These are phyloP conservation scores for Streptanthus diversifolius DNA, from an alignment of 345 rosid genomes.

Conservation along the genomic window DNA sequence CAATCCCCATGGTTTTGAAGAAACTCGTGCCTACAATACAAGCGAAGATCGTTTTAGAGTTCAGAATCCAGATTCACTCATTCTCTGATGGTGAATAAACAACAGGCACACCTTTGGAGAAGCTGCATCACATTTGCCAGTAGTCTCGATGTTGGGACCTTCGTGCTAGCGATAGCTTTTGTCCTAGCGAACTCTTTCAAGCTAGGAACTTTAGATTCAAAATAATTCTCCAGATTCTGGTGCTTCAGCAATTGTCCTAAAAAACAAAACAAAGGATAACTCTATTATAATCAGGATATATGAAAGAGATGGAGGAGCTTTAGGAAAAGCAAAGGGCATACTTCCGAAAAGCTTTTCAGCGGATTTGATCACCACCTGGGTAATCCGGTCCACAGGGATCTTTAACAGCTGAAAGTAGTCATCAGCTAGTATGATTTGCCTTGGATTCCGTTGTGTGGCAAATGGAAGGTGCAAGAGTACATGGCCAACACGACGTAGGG, in stretches of 20 bases:
- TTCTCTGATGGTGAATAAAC: conserved; percentile 16
- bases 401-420: conserved; percentile 78
- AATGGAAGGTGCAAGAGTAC: conserved; percentile 85
- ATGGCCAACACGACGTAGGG: conserved; percentile 80
- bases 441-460: conserved; percentile 71
- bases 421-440: conserved; percentile 85
- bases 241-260: conserved; percentile 84
- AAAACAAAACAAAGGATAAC: conserved; percentile 12
- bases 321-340: conserved; percentile 42
- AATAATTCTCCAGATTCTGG: conserved; percentile 55
- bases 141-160: conserved; percentile 48
- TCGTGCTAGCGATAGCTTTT: conserved; percentile 47
- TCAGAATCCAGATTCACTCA: conserved; percentile 2
- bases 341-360: conserved; percentile 91
- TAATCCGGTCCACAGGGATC: conserved; percentile 62
- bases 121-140: conserved; percentile 61
- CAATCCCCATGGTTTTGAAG: conserved; percentile 61
- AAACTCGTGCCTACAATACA: conserved; percentile 70
- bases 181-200: conserved; percentile 59
- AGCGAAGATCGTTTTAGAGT: conserved; percentile 13
- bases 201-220: conserved; percentile 72
- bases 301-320: background rate
- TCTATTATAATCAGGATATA: background rate
- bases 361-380: conserved; percentile 70
- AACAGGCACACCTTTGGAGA: conserved; percentile 62